Base-by-base conservation (phyloP, 1,284 basidiomycete species). In the Gomphus bonarii region DNA sequence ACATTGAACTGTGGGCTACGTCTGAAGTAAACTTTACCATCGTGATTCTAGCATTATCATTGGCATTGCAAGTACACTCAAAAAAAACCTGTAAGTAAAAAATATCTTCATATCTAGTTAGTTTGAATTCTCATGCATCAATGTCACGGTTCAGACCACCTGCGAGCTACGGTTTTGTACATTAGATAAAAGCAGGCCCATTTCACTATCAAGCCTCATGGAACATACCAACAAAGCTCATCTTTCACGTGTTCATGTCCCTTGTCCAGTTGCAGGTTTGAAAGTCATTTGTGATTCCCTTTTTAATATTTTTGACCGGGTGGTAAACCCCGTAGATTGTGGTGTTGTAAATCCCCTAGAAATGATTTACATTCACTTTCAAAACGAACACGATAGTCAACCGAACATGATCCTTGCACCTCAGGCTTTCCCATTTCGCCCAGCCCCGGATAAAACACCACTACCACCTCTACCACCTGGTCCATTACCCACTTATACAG, bases 91-190 rank as follows among this genome's bases (percentile, higher is more conserved):
- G 50, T 35, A 22, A 40, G 50, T 38, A 9, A 38, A 7, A 11
- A 4, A 25, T 7, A 1, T 12, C 22, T 16, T 36, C 20, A 16
- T 49, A 40, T 12, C 3, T 31, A 14, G 16, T 12, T 43, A 9
- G 1, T 25, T 1, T 31, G 22, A 44, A 6, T 43, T 10, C 38
- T 33, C 8, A 28, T 1, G 9, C 1, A 28, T 44, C 22, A 48
- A 22, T 54, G 12, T 25, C 35, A 28, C 5, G n/a, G 11, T 33
- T 46, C 40, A 33, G 30, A 48, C 25, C 28, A 48, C 25, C 28
- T 55, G 54, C 36, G 54, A 43, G n/a, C 31, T 55, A 14, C 44
- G 36, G 11, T 48, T 30, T n/a, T 55, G 54, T 30, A 48, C 54
- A 16, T 9, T 48, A 43, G 54, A 55, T 20, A 47, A 25, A 20